Base-by-base conservation (phyloP, 257 asterid species). In the Misopates orontium region DNA sequence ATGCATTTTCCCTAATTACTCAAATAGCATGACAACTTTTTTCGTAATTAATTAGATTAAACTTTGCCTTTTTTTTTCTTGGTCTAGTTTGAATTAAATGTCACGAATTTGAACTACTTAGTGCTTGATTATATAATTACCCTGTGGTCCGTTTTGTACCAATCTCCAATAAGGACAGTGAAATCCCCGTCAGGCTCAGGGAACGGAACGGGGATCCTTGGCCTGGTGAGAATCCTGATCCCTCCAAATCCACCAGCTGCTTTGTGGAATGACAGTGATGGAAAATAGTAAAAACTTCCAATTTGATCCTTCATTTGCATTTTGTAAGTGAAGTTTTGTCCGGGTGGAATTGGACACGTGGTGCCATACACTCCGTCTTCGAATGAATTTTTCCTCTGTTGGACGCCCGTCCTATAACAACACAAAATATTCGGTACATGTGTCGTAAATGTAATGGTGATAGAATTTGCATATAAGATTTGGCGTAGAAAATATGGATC, bases 191-290 rank as follows among this genome's bases (percentile, higher is more conserved):
- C 72, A n/a, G 92, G 93, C 0, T 74, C 72, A 15, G 83, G 77
- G 56, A 87, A 87, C 0, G 95, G 93, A 16, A 87, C 93, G 4
- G 93, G 93, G 62, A 87, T 83, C 8, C 5, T 21, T 1, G 95
- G 90, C 42, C 95, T 42, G 80, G 86, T 87, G 69, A 77, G 88
- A 28, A 87, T 83, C 40, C 79, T 59, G 55, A 87, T 83, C 22
- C 77, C 93, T 23, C 95, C 93, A 28, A 83, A 85, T 28, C 84
- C 95, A 23, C 95, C 95, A 10, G 88, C 90, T 0, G 88, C 93
- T 41, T 85, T 87, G 63, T 85, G 95, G 77, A 87, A 79, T 2
- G 69, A 82, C n/a, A 79, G 85, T 0, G 91, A 83, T 0, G 95
- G 95, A 58, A 75, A 84, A 36, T 87, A 84, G 68, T 73, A 84